Percentiles rank a stretch among this genome's conserved stretches.
phyloP scores from a whole-genome alignment of 2,329 filamentous ascomycete species.

The Cyphellophora europaea region DNA sequence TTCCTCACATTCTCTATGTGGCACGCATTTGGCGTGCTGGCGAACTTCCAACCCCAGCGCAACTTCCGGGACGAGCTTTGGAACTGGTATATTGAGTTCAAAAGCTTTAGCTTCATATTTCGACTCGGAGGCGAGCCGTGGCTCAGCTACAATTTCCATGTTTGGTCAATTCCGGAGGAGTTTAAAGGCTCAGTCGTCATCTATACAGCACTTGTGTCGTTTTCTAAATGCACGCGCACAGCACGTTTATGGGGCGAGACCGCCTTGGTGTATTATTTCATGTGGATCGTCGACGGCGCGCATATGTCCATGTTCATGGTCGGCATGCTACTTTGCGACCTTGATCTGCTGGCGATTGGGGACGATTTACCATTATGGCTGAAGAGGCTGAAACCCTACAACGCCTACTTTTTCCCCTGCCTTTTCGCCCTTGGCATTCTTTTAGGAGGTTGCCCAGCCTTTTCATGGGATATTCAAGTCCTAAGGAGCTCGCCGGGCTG shows the following conservation, averaged over 20 bases:
- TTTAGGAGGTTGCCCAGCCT: slow-evolving; percentile 53
- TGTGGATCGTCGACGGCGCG: slow-evolving; percentile 58
- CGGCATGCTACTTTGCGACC: slow-evolving; percentile 54
- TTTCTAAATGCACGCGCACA: slow-evolving; percentile 46
- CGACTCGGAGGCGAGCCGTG: slow-evolving; percentile 48
- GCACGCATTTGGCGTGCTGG: slow-evolving; percentile 44
- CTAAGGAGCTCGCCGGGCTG: slow-evolving; percentile 14
- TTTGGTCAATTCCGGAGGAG: slow-evolving; percentile 57
- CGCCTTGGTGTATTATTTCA: slow-evolving; percentile 52
- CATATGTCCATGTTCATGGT: slow-evolving; percentile 51
- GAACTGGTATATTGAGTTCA: slow-evolving; percentile 47
- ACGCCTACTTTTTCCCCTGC: slow-evolving; percentile 42
- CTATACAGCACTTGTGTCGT: slow-evolving; percentile 48
- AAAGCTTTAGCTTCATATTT: slow-evolving; percentile 62
- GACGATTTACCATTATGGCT: slow-evolving; percentile 45
- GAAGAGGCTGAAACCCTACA: slow-evolving; percentile 35
- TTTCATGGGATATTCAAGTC: slow-evolving; percentile 30
- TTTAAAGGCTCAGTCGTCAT: slow-evolving; percentile 55
- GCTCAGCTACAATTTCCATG: slow-evolving; percentile 49
- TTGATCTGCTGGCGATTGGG: slow-evolving; percentile 46
- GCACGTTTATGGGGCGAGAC: slow-evolving; percentile 46
- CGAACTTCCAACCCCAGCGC: slow-evolving; percentile 28
- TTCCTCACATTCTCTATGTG: slow-evolving; percentile 44
- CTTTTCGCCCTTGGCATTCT: slow-evolving; percentile 45
- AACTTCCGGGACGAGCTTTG: slow-evolving; percentile 43